A percentile compares a stretch with the other conserved stretches of the same genome.
Evolutionary conservation across 2,329 filamentous ascomycete species (phyloP).

Genomic region (Exophiala viscosa): DNA sequence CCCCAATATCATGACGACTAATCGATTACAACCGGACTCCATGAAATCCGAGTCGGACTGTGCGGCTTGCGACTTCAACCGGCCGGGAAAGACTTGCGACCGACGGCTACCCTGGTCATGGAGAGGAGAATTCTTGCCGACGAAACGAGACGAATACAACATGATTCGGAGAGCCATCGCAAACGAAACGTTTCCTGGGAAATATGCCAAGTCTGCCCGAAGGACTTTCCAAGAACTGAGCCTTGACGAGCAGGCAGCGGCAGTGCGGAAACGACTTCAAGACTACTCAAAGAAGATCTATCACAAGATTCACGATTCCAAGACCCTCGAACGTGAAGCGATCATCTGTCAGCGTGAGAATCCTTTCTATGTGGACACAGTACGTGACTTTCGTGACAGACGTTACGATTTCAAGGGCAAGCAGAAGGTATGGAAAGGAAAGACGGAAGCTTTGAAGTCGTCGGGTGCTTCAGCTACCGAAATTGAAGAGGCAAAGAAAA

Average conservation of each 20-base stretch:
- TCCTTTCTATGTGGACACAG: constrained; percentile 96
- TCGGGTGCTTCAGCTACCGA: constrained; percentile 72
- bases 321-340: constrained; percentile 86
- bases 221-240: constrained; percentile 77
- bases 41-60: constrained; percentile 97
- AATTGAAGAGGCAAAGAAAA: constrained; percentile 94
- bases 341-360: constrained; percentile 99
- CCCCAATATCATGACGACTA: constrained; percentile 99
- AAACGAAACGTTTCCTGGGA: constrained; percentile 87
- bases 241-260: constrained; percentile 72
- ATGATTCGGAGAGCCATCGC: constrained; percentile 93
- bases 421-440: constrained; percentile 97
- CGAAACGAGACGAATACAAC: constrained; percentile 97
- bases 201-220: constrained; percentile 63
- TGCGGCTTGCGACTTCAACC: constrained; percentile 95
- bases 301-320: constrained; percentile 96
- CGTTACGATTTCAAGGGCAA: constrained; percentile 98
- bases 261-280: constrained; percentile 82
- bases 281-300: constrained; percentile 98
- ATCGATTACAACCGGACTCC: constrained; percentile 94
- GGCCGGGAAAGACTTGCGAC: constrained; percentile 95
- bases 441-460: constrained; percentile 80
- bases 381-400: constrained; percentile 92
- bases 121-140: constrained; percentile 94
- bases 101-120: constrained; percentile 92